Conservation (phyloP, 805 yeast species). For the Saccharomyces paradoxus region DNA sequence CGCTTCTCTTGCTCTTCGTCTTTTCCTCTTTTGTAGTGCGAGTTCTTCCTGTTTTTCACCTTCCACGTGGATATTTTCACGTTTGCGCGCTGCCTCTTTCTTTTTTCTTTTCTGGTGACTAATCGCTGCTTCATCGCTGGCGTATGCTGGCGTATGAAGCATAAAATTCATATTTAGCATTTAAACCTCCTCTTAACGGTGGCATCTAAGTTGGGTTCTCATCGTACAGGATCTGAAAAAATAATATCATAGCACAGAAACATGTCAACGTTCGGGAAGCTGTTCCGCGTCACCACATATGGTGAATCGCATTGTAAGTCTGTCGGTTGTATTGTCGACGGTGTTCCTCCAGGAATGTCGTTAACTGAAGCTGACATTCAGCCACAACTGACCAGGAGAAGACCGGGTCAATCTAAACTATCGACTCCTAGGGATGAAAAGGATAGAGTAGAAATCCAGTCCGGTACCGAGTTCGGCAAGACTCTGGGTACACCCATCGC, state of each 20-base stretch:
- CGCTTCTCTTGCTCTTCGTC: neutral
- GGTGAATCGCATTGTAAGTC: slow-evolving; percentile 97
- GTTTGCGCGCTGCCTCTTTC: neutral
- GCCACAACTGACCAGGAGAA: slow-evolving; percentile 91
- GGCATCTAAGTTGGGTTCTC: neutral
- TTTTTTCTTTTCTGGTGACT: neutral
- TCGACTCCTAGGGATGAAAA: slow-evolving; percentile 96
- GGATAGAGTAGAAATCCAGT: slow-evolving; percentile 85
- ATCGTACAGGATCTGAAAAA: neutral
- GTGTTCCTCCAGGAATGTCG: slow-evolving; percentile 91
- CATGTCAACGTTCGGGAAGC: slow-evolving; percentile 72
- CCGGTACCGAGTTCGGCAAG: slow-evolving; percentile 85
- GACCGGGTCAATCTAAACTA: slow-evolving; percentile 92
- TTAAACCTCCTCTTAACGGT: neutral
- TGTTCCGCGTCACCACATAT: slow-evolving; percentile 77
- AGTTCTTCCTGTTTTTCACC: neutral
- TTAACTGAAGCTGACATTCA: slow-evolving; percentile 83
- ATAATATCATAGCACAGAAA: neutral
- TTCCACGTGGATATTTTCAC: neutral
- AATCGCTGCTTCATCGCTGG: neutral
- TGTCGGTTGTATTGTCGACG: slow-evolving; percentile 97
- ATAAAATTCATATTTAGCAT: neutral
- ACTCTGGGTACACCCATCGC: slow-evolving; percentile 94
- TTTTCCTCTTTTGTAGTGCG: neutral
- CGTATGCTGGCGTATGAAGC: too few species aligned